These are phyloP conservation scores for Vinca minor DNA, from an alignment of 257 asterid genomes.

Conservation along the genomic window DNA sequence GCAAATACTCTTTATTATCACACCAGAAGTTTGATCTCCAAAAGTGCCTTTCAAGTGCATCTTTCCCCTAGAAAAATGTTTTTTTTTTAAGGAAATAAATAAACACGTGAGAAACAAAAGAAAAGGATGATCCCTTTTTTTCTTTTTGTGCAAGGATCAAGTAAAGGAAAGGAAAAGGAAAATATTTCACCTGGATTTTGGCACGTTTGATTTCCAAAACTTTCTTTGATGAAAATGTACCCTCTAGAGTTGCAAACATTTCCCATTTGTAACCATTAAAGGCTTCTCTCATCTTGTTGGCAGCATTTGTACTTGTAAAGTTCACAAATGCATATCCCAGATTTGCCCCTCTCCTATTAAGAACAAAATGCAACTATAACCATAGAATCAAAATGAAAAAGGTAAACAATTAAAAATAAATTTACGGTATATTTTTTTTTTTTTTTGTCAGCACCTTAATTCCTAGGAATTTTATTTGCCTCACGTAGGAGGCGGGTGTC, in stretches of 20 bases:
- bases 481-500: too few species aligned
- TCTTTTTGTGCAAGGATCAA: too few species aligned
- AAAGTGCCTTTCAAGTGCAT: slow-evolving; percentile 17
- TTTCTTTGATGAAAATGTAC: slow-evolving; percentile 17
- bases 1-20: slow-evolving; percentile 11
- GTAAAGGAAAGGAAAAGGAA: too few species aligned
- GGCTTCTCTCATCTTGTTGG: slow-evolving; percentile 12
- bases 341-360: slow-evolving; percentile 18
- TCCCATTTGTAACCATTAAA: slow-evolving; percentile 28
- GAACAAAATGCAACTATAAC: too few species aligned
- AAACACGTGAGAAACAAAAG: too few species aligned
- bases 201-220: slow-evolving; percentile 42
- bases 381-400: too few species aligned
- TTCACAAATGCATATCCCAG: slow-evolving; percentile 49
- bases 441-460: too few species aligned
- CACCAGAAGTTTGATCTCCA: slow-evolving; percentile 8
- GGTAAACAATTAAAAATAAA: background rate
- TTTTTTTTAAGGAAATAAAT: too few species aligned
- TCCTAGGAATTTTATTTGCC: too few species aligned
- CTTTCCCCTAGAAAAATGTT: slow-evolving; percentile 20
- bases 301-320: slow-evolving; percentile 26
- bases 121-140: too few species aligned
- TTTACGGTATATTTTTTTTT: too few species aligned
- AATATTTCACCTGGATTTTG: slow-evolving; percentile 38
- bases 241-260: background rate